Evolutionary conservation across 2,329 filamentous ascomycete genomes (phyloP).

Genomic region (Aspergillus calidoustus): DNA sequence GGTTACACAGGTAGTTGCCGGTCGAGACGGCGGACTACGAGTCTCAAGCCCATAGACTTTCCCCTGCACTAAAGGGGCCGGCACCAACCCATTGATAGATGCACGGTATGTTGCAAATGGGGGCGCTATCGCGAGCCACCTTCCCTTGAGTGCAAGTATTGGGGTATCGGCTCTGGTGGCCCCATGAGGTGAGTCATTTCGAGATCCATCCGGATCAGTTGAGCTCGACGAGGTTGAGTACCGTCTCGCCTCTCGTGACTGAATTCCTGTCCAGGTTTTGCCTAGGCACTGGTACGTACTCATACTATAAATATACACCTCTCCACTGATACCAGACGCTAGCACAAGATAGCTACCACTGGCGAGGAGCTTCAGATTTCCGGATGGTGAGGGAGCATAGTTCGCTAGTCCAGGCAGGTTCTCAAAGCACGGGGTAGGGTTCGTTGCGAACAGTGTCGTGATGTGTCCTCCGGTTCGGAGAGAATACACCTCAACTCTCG

Average conservation of each 20-base stretch:
- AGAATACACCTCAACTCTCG: constrained; percentile 86
- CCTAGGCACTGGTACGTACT: constrained; percentile 69
- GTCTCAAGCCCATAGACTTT: constrained; percentile 49
- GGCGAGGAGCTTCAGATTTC: constrained; percentile 74
- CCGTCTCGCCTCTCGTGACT: constrained; percentile 54
- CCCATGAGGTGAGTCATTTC: constrained; percentile 42
- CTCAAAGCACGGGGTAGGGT: constrained; percentile 62
- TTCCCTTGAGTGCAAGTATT: constrained; percentile 49
- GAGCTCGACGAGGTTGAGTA: constrained; percentile 53
- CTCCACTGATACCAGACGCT: constrained; percentile 80
- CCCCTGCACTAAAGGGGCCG: constrained; percentile 36
- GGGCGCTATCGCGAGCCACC: constrained; percentile 53
- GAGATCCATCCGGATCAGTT: constrained; percentile 49
- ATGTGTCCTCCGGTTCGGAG: constrained; percentile 74
- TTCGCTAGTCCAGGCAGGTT: constrained; percentile 65
- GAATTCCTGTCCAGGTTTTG: constrained; percentile 90
- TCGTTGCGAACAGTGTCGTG: constrained; percentile 75
- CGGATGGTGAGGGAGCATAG: constrained; percentile 70
- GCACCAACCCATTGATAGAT: constrained; percentile 49
- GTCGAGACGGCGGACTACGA: constrained; percentile 47
- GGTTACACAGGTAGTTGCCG: constrained; percentile 49
- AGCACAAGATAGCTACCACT: constrained; percentile 74
- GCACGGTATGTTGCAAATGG: constrained; percentile 44
- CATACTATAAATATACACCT: constrained; percentile 76
- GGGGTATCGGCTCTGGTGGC: constrained; percentile 38